Conservation (phyloP, 495 filamentous ascomycete genomes). For the Neurospora sp. region DNA sequence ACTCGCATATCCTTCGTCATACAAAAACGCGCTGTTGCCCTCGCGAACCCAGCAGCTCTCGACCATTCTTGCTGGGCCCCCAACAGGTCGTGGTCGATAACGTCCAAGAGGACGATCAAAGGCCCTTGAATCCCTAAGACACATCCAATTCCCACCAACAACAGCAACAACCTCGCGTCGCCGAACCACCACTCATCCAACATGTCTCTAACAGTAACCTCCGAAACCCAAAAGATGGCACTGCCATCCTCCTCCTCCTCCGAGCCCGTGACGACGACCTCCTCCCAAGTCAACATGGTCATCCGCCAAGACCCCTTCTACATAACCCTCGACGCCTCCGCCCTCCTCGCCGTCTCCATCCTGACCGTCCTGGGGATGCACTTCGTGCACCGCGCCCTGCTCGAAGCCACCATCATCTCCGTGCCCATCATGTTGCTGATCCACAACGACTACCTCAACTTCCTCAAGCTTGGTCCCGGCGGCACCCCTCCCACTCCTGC, state of each 20-base stretch:
- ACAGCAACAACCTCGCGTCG: background rate
- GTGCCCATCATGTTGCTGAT: conserved; percentile 46
- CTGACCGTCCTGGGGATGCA: conserved; percentile 39
- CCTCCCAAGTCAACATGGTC: conserved; percentile 25
- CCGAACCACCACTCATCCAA: background rate
- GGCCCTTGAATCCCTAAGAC: background rate
- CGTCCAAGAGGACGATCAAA: background rate
- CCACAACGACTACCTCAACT: conserved; percentile 66
- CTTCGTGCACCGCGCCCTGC: conserved; percentile 31
- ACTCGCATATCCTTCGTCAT: background rate
- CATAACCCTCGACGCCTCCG: conserved; percentile 36
- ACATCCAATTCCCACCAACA: background rate
- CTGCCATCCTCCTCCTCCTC: background rate
- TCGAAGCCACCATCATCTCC: conserved; percentile 38
- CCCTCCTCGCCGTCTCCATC: conserved; percentile 32
- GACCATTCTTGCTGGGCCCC: background rate
- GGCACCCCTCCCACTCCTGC: conserved; percentile 64
- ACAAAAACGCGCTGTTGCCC: background rate
- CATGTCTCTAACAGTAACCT: conserved; percentile 21
- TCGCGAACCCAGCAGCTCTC: background rate
- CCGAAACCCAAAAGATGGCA: conserved; percentile 10
- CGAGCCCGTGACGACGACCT: conserved; percentile 1
- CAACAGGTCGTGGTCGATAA: background rate
- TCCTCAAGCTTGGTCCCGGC: conserved; percentile 68
- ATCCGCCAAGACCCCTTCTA: conserved; percentile 40